phyloP scores from a whole-genome alignment of 441 rosid species.

The Bruguiera hainesii region DNA sequence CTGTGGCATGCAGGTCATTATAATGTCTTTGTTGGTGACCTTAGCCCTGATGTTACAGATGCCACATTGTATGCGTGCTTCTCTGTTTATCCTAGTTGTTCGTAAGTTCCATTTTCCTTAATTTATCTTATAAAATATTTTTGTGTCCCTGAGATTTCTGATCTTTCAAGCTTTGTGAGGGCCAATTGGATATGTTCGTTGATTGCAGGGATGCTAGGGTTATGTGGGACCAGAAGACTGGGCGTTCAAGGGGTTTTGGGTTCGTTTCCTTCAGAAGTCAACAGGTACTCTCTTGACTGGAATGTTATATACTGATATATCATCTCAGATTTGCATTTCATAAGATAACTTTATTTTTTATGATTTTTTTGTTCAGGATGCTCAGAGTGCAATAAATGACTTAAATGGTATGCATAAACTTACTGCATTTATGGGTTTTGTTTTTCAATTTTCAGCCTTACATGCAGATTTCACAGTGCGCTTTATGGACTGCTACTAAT shows the following conservation, averaged over 20 bases:
- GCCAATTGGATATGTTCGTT: conserved; percentile 8
- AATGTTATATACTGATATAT: neutral
- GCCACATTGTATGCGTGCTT: conserved; percentile 72
- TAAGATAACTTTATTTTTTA: neutral
- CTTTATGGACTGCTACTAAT: neutral
- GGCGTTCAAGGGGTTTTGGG: conserved; percentile 90
- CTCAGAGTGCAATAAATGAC: conserved; percentile 79
- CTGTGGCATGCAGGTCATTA: conserved; percentile 49
- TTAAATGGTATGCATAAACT: conserved; percentile 46
- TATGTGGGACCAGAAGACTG: conserved; percentile 96
- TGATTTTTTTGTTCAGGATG: conserved; percentile 47
- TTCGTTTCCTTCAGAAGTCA: conserved; percentile 81
- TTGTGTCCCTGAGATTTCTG: neutral
- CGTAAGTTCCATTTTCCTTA: conserved; percentile 44
- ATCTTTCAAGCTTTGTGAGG: neutral
- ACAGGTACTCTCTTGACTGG: conserved; percentile 40
- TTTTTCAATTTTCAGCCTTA: neutral
- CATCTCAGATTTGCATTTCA: neutral
- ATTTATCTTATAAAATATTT: conserved; percentile 2
- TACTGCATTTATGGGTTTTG: neutral
- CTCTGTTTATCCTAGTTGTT: conserved; percentile 57
- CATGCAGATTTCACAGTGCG: neutral
- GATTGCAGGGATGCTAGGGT: conserved; percentile 76
- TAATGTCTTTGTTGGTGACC: conserved; percentile 90
- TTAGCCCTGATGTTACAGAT: conserved; percentile 91